phyloP scores from a whole-genome alignment of 805 yeast species.

The Metschnikowia dekortorum region DNA sequence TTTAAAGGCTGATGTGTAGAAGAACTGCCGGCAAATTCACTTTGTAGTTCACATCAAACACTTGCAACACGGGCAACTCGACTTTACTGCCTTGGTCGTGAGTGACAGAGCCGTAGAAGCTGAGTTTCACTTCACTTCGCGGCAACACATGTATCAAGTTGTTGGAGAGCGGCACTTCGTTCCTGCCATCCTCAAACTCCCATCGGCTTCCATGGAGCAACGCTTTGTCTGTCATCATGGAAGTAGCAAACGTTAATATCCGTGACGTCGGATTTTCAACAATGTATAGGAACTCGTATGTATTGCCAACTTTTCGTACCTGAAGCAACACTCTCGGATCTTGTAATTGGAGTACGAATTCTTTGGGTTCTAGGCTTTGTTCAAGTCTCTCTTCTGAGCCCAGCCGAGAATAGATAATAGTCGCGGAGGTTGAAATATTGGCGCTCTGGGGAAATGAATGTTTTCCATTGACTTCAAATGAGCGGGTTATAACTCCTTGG shows the following conservation, averaged over 20 bases:
- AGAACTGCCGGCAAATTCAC: slow-evolving; percentile 44
- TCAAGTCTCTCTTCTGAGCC: slow-evolving; percentile 19
- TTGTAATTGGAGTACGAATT: slow-evolving; percentile 53
- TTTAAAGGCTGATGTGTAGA: slow-evolving; percentile 2
- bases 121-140: slow-evolving; percentile 45
- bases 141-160: slow-evolving; percentile 55
- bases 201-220: slow-evolving; percentile 10
- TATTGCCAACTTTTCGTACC: slow-evolving; percentile 14
- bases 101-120: slow-evolving; percentile 21
- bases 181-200: slow-evolving; percentile 11
- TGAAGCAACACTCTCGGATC: slow-evolving; percentile 65
- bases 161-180: slow-evolving; percentile 27
- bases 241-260: slow-evolving; percentile 56
- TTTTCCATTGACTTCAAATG: slow-evolving; percentile 33
- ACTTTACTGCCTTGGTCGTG: slow-evolving; percentile 15
- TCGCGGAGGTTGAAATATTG: slow-evolving; percentile 13
- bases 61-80: slow-evolving; percentile 57
- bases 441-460: slow-evolving; percentile 37
- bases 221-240: slow-evolving; percentile 11
- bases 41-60: slow-evolving; percentile 65
- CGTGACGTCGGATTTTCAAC: slow-evolving; percentile 75
- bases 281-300: slow-evolving; percentile 40
- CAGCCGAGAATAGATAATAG: slow-evolving; percentile 6
- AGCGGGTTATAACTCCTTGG: slow-evolving; percentile 9
- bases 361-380: slow-evolving; percentile 41